A percentile compares a stretch with the other conserved stretches of the same genome.
Evolutionary conservation across 768 basidiomycete genomes (phyloP).

Genomic region (Leccinellum luteum): DNA sequence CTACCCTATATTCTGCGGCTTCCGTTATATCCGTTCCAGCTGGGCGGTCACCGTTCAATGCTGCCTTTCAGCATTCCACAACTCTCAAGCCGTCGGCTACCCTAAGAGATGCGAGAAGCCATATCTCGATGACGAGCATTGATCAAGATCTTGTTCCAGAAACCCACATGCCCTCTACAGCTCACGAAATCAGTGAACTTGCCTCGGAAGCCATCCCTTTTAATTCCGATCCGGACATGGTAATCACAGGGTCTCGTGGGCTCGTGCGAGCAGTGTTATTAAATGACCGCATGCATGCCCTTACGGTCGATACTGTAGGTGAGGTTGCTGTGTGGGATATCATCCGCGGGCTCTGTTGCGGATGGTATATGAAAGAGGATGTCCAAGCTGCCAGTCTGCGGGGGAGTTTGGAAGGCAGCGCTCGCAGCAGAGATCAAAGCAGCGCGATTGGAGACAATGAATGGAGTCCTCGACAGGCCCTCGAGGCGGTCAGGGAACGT

Average conservation of each 20-base stretch:
- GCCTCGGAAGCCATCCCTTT: slow-evolving; percentile 72
- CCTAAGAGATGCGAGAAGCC: slow-evolving; percentile 18
- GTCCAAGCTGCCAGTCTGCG: slow-evolving; percentile 54
- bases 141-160: slow-evolving; percentile 34
- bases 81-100: slow-evolving; percentile 27
- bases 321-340: slow-evolving; percentile 94
- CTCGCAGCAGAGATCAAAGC: slow-evolving; percentile 31
- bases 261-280: slow-evolving; percentile 79
- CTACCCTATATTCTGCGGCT: slow-evolving; percentile 84
- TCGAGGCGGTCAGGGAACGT: slow-evolving; percentile 84
- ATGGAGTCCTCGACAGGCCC: slow-evolving; percentile 72
- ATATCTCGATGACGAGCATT: slow-evolving; percentile 17
- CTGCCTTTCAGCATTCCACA: slow-evolving; percentile 33
- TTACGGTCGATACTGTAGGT: slow-evolving; percentile 87
- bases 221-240: slow-evolving; percentile 54
- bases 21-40: slow-evolving; percentile 70
- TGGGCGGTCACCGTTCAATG: slow-evolving; percentile 35
- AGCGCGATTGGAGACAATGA: slow-evolving; percentile 41
- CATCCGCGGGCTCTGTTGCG: slow-evolving; percentile 71
- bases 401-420: slow-evolving; percentile 44
- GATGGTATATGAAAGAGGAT: slow-evolving; percentile 64
- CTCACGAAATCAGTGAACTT: slow-evolving; percentile 74
- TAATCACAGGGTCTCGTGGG: slow-evolving; percentile 75
- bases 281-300: slow-evolving; percentile 85
- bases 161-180: slow-evolving; percentile 48